Percentiles rank a stretch among this genome's conserved stretches.
Conservation (phyloP, 2,329 filamentous ascomycete species). For the Trichoderma brevicompactum region DNA sequence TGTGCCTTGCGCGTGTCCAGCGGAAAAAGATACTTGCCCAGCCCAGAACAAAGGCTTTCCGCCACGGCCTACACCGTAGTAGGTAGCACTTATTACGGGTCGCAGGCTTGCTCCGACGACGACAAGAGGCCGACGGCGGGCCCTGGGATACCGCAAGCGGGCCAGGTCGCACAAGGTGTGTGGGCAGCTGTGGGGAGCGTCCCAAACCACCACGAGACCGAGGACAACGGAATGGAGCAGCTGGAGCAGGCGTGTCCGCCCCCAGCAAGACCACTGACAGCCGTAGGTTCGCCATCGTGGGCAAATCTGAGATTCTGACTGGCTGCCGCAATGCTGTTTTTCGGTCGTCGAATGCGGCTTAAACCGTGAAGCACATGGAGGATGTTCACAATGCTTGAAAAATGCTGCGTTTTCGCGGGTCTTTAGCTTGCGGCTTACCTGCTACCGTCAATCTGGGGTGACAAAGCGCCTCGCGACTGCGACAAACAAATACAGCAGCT, state of each 20-base stretch:
- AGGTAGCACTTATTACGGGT: conserved; percentile 16
- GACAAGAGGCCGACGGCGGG: conserved; percentile 7
- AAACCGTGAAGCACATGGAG: conserved; percentile 25
- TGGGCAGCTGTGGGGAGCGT: conserved; percentile 21
- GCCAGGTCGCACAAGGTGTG: conserved; percentile 17
- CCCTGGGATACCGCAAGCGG: not conserved
- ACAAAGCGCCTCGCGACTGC: conserved; percentile 7
- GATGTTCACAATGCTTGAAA: conserved; percentile 11
- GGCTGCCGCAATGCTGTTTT: conserved; percentile 25
- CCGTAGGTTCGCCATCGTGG: conserved; percentile 32
- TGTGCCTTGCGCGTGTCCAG: no score
- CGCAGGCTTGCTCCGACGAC: not conserved
- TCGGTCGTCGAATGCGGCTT: conserved; percentile 32
- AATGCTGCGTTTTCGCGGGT: conserved; percentile 16
- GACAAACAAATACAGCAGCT: conserved; percentile 24
- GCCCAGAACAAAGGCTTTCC: not conserved
- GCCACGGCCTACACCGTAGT: not conserved
- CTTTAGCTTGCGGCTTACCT: conserved; percentile 1
- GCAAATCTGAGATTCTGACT: conserved; percentile 29
- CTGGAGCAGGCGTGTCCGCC: conserved; percentile 15
- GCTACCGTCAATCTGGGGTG: not conserved
- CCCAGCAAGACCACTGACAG: conserved; percentile 27
- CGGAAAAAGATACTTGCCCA: no score
- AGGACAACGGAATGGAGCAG: conserved; percentile 24
- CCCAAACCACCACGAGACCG: conserved; percentile 12